A percentile compares a stretch with the other conserved stretches of the same genome.
These are phyloP conservation scores for Aspergillus texensis DNA, from an alignment of 2,329 filamentous ascomycete genomes.

Conservation along the genomic window DNA sequence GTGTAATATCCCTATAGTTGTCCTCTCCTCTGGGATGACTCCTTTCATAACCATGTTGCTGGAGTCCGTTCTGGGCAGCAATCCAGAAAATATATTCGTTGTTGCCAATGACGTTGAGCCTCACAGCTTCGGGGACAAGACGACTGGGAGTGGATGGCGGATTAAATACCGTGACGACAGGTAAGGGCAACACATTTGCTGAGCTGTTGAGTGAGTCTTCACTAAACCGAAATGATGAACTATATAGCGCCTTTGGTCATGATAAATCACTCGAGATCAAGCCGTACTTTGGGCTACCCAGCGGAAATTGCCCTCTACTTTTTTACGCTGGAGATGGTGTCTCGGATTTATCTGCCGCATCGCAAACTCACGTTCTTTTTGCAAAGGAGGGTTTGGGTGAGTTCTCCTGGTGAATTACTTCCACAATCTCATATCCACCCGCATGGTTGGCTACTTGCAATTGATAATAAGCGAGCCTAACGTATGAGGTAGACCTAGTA, in stretches of 20 bases:
- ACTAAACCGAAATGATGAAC: background rate
- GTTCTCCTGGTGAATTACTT: conserved; percentile 22
- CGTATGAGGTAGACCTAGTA: conserved; percentile 68
- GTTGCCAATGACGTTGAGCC: conserved; percentile 78
- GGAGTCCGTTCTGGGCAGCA: conserved; percentile 33
- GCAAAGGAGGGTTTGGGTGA: conserved; percentile 84
- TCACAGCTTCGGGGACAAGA: conserved; percentile 69
- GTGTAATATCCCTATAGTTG: conserved; percentile 80
- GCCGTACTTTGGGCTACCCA: conserved; percentile 73
- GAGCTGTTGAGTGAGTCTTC: background rate
- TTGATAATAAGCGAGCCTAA: conserved; percentile 9
- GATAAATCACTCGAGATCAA: conserved; percentile 91
- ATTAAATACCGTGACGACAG: conserved; percentile 86
- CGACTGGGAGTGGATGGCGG: conserved; percentile 79
- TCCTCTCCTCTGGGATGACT: conserved; percentile 85
- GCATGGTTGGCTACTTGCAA: background rate
- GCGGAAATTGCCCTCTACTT: conserved; percentile 70
- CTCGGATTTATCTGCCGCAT: conserved; percentile 85
- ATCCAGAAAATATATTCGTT: conserved; percentile 42
- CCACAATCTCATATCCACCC: background rate
- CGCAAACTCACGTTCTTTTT: conserved; percentile 89
- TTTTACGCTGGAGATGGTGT: conserved; percentile 96
- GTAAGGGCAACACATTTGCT: conserved; percentile 42
- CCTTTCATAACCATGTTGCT: conserved; percentile 83
- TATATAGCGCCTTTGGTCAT: conserved; percentile 74